These are phyloP conservation scores for Diaporthe ilicicola DNA, from an alignment of 2,329 filamentous ascomycete species.

Conservation along the genomic window DNA sequence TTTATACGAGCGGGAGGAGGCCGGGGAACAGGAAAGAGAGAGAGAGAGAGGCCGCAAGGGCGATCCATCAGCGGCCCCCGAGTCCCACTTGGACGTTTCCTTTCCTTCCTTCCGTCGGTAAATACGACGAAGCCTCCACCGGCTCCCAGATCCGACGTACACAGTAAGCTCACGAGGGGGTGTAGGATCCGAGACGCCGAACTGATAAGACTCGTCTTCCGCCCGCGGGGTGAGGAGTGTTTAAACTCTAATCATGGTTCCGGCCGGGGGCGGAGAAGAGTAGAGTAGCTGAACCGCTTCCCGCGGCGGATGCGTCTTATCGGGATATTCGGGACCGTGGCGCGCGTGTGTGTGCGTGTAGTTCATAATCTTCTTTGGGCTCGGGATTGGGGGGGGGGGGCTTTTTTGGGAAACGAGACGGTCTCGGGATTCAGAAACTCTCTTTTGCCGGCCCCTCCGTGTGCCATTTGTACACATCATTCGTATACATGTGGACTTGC, in stretches of 20 bases:
- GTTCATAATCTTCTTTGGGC: neutral
- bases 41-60: too few species aligned
- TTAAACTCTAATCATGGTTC: neutral
- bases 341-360: neutral
- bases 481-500: neutral
- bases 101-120: too few species aligned
- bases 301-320: neutral
- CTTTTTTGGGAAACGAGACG: fast-evolving
- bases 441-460: neutral
- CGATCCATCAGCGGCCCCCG: too few species aligned
- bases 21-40: too few species aligned
- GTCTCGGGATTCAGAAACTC: neutral
- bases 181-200: too few species aligned
- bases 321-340: neutral
- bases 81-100: too few species aligned
- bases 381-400: too few species aligned
- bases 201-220: too few species aligned
- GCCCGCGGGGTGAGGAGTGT: neutral
- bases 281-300: neutral
- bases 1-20: too few species aligned
- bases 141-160: too few species aligned
- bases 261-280: neutral
- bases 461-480: neutral
- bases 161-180: too few species aligned
- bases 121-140: too few species aligned